phyloP scores from a whole-genome alignment of 139 green algal genomes.

The Pycnococcus provasolii region DNA sequence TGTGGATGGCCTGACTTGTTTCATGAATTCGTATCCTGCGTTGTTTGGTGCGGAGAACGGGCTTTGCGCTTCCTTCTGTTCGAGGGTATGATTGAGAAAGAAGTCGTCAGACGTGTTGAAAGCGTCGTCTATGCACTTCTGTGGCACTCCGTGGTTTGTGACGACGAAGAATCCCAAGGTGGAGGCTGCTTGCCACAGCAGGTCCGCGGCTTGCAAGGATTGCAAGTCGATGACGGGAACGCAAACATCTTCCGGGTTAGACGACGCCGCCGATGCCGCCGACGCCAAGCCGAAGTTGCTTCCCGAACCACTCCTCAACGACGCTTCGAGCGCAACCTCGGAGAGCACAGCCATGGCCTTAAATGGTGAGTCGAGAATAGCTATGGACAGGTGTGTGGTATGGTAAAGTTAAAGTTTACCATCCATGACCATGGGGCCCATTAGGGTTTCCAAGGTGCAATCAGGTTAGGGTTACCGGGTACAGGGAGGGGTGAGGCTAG shows the following conservation, averaged over 20 bases:
- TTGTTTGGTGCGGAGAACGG: not conserved
- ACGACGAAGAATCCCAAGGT: not conserved
- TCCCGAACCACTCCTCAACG: too few relatives aligned
- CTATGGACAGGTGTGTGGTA: too few relatives aligned
- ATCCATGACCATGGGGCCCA: too few relatives aligned
- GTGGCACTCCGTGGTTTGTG: not conserved
- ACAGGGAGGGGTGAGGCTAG: too few relatives aligned
- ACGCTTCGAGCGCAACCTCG: too few relatives aligned
- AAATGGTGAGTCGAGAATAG: too few relatives aligned
- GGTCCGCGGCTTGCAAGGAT: not conserved
- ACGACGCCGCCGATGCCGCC: too few relatives aligned
- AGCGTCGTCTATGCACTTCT: not conserved
- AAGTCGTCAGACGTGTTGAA: slow-evolving; percentile 1
- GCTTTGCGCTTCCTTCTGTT: not conserved
- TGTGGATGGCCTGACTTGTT: slow-evolving; percentile 4
- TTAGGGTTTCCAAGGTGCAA: too few relatives aligned
- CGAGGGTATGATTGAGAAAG: not conserved
- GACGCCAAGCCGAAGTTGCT: too few relatives aligned
- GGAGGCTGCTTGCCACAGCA: not conserved
- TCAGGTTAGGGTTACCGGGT: too few relatives aligned
- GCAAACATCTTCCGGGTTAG: not conserved
- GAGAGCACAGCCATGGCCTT: too few relatives aligned
- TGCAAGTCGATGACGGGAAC: slow-evolving; percentile 10
- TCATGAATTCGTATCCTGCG: slow-evolving; percentile 6
- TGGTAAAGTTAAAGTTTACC: too few relatives aligned